Evolutionary conservation across 1,139 yeast species (phyloP).

Genomic region (Meyerozyma carpophila): DNA sequence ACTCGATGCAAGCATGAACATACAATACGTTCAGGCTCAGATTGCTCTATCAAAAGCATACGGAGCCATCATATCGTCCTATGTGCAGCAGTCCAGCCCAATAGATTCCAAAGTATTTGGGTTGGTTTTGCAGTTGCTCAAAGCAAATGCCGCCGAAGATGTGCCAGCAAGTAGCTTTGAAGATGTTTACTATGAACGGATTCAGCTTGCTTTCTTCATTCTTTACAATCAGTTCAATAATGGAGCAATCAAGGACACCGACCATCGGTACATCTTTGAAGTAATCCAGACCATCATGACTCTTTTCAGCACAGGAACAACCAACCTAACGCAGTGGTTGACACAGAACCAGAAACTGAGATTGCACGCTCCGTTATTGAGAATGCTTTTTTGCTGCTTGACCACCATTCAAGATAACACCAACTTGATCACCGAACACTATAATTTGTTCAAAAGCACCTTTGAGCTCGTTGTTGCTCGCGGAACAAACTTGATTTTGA

Average conservation of each 20-base stretch:
- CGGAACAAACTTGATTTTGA: slow-evolving; percentile 50
- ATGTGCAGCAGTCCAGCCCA: slow-evolving; percentile 27
- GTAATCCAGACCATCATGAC: slow-evolving; percentile 37
- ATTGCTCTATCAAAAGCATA: slow-evolving; percentile 65
- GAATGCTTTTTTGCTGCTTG: slow-evolving; percentile 50
- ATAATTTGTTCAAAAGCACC: slow-evolving; percentile 49
- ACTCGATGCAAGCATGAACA: slow-evolving; percentile 54
- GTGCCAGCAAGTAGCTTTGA: slow-evolving; percentile 42
- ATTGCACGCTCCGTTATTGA: slow-evolving; percentile 52
- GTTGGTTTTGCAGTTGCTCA: slow-evolving; percentile 46
- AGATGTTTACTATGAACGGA: slow-evolving; percentile 54
- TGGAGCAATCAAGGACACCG: slow-evolving; percentile 20
- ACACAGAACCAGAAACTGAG: slow-evolving; percentile 25
- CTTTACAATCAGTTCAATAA: slow-evolving; percentile 40
- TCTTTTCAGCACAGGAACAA: slow-evolving; percentile 40
- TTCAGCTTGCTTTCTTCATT: slow-evolving; percentile 67
- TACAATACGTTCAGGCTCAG: slow-evolving; percentile 66
- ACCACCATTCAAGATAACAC: slow-evolving; percentile 37
- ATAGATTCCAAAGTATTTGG: slow-evolving; percentile 34
- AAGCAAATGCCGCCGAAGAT: slow-evolving; percentile 50
- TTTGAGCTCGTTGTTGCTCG: slow-evolving; percentile 56
- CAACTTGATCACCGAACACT: slow-evolving; percentile 39
- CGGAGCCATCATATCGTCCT: slow-evolving; percentile 72
- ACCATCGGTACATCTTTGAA: slow-evolving; percentile 27
- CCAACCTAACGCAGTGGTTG: slow-evolving; percentile 40